These are phyloP conservation scores for Epichloe aotearoae DNA, from an alignment of 2,329 filamentous ascomycete genomes.

Conservation along the genomic window DNA sequence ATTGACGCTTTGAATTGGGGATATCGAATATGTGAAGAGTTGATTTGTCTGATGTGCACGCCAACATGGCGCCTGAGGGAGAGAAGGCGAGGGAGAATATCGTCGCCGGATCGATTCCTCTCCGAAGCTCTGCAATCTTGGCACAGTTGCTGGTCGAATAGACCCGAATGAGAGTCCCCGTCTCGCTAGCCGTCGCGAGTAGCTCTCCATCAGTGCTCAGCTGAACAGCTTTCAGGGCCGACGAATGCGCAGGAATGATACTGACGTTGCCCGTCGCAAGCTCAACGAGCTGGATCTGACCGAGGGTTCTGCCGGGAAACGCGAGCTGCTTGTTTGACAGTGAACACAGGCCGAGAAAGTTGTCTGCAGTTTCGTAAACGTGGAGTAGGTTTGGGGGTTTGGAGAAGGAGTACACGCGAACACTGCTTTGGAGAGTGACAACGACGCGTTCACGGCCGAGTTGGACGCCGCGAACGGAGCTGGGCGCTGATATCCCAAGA, in stretches of 20 bases:
- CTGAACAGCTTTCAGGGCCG: slow-evolving; percentile 62
- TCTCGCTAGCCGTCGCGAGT: slow-evolving; percentile 82
- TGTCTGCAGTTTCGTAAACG: slow-evolving; percentile 76
- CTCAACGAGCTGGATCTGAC: slow-evolving; percentile 82
- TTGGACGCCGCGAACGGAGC: slow-evolving; percentile 66
- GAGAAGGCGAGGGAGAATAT: slow-evolving; percentile 85
- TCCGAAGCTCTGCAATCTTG: slow-evolving; percentile 69
- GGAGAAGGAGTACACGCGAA: slow-evolving; percentile 69
- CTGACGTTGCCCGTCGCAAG: slow-evolving; percentile 68
- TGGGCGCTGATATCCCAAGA: slow-evolving; percentile 69
- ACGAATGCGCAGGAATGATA: slow-evolving; percentile 84
- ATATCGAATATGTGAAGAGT: slow-evolving; percentile 92
- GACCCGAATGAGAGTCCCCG: slow-evolving; percentile 76
- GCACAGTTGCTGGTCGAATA: slow-evolving; percentile 72
- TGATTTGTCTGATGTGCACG: slow-evolving; percentile 92
- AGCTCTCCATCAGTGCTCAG: slow-evolving; percentile 70
- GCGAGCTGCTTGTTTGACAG: slow-evolving; percentile 61
- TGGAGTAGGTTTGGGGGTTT: slow-evolving; percentile 57
- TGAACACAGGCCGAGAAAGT: slow-evolving; percentile 67
- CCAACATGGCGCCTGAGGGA: slow-evolving; percentile 64
- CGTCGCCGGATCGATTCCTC: slow-evolving; percentile 76
- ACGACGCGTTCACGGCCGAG: slow-evolving; percentile 65
- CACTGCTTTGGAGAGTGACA: slow-evolving; percentile 68
- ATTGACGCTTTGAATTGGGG: slow-evolving; percentile 38
- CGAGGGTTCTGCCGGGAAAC: slow-evolving; percentile 75